phyloP scores from a whole-genome alignment of 495 filamentous ascomycete species.

The Aspergillus conjunctus region DNA sequence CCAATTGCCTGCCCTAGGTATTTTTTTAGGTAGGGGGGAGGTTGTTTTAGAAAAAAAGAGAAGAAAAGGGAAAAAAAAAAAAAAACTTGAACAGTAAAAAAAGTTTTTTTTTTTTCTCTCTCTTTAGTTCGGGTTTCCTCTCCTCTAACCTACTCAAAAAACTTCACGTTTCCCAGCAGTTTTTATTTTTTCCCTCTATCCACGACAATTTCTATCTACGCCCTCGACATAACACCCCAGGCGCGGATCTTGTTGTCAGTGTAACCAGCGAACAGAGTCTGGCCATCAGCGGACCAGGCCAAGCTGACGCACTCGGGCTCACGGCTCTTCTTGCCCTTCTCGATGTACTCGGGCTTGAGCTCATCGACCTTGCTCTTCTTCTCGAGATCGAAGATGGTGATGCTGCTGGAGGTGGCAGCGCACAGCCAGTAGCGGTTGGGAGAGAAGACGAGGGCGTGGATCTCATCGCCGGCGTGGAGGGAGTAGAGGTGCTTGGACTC shows the following conservation, averaged over 20 bases:
- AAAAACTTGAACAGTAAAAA: slow-evolving; percentile 23
- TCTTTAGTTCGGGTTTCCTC: slow-evolving; percentile 26
- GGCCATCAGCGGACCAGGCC: slow-evolving; percentile 96
- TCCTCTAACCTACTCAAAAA: slow-evolving; percentile 24
- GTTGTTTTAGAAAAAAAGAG: neutral
- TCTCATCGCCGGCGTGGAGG: slow-evolving; percentile 98
- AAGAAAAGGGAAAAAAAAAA: slow-evolving; percentile 21
- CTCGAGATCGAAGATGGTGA: slow-evolving; percentile 99
- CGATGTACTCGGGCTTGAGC: slow-evolving; percentile 97
- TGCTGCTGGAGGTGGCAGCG: slow-evolving; percentile 91
- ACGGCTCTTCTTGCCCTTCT: slow-evolving; percentile 97
- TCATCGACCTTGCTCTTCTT: slow-evolving; percentile 99
- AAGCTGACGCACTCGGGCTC: slow-evolving; percentile 97
- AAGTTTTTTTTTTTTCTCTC: slow-evolving; percentile 20
- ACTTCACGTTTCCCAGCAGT: slow-evolving; percentile 2
- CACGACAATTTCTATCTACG: slow-evolving; percentile 36
- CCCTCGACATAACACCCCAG: slow-evolving; percentile 91
- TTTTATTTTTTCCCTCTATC: slow-evolving; percentile 38
- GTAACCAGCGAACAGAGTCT: slow-evolving; percentile 99
- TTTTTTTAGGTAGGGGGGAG: slow-evolving; percentile 20
- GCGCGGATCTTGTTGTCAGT: slow-evolving; percentile 99
- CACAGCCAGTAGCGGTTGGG: slow-evolving; percentile 99
- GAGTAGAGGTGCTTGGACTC: slow-evolving; percentile 99
- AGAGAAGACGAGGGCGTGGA: slow-evolving; percentile 99
- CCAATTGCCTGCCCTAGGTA: slow-evolving; percentile 45